Conservation (phyloP, 345 rosid genomes). For the Atalantia buxifolia region DNA sequence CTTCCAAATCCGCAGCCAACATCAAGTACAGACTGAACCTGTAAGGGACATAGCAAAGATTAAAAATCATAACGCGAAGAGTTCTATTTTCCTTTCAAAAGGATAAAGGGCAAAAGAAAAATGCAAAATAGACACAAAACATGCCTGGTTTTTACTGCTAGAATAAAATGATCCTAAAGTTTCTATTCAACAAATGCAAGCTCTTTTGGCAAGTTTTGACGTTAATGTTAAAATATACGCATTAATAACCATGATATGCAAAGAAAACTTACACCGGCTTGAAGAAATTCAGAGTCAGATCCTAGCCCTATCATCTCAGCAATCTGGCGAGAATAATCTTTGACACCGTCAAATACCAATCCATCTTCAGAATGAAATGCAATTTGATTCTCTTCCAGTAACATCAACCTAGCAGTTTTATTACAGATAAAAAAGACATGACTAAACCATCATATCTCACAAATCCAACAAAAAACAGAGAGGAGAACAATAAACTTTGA, state of each 20-base stretch:
- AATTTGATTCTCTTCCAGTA: conserved; percentile 97
- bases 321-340: conserved; percentile 90
- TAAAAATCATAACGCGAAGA: conserved; percentile 5
- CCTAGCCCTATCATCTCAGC: conserved; percentile 98
- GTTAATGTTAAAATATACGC: conserved; percentile 9
- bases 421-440: neutral
- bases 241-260: conserved; percentile 14
- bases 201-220: neutral
- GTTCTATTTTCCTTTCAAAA: conserved; percentile 1
- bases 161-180: neutral
- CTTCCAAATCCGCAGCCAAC: conserved; percentile 99
- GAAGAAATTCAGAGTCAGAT: conserved; percentile 78
- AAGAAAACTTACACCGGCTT: conserved; percentile 82
- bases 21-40: conserved; percentile 81
- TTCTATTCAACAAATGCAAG: neutral
- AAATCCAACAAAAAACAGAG: neutral
- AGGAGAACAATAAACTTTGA: neutral
- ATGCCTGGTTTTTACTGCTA: neutral
- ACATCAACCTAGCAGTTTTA: conserved; percentile 61
- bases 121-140: neutral
- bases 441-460: neutral
- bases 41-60: conserved; percentile 11
- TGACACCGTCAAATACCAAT: conserved; percentile 80
- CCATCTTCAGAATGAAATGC: conserved; percentile 94
- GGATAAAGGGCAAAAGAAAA: neutral